Evolutionary conservation across 2,329 filamentous ascomycete genomes (phyloP).

Genomic region (Penicillium sp.): DNA sequence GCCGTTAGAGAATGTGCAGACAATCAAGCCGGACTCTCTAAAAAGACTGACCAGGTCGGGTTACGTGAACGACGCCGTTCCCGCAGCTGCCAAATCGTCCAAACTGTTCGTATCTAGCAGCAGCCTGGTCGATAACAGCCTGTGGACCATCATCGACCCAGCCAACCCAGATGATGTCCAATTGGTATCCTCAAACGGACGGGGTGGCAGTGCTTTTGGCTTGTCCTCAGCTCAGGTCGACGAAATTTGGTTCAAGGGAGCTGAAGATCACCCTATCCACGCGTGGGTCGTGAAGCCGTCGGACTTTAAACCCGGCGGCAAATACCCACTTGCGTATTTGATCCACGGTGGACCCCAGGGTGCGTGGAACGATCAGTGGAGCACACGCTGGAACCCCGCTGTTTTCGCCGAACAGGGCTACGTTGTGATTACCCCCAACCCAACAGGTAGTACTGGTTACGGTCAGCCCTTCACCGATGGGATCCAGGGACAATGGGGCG

Average conservation of each 20-base stretch:
- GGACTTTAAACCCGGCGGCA: slow-evolving; percentile 45
- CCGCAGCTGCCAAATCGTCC: slow-evolving; percentile 33
- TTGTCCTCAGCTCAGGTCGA: slow-evolving; percentile 43
- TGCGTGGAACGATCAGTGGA: slow-evolving; percentile 56
- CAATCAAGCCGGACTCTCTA: slow-evolving; percentile 31
- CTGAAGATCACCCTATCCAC: slow-evolving; percentile 44
- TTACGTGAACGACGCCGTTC: slow-evolving; percentile 41
- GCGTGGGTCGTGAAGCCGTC: slow-evolving; percentile 50
- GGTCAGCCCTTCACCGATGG: slow-evolving; percentile 55
- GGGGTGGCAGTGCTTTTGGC: slow-evolving; percentile 40
- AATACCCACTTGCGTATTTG: slow-evolving; percentile 55
- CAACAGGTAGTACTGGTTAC: slow-evolving; percentile 58
- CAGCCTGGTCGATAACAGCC: slow-evolving; percentile 46
- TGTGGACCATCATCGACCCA: slow-evolving; percentile 44
- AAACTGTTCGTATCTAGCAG: slow-evolving; percentile 45
- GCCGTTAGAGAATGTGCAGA: slow-evolving; percentile 29
- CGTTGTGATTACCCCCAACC: slow-evolving; percentile 58
- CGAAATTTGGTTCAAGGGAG: slow-evolving; percentile 49
- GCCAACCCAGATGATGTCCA: slow-evolving; percentile 27
- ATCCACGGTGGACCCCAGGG: slow-evolving; percentile 54
- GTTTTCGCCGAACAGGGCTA: slow-evolving; percentile 62
- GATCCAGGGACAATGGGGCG: slow-evolving; percentile 54
- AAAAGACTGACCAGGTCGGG: slow-evolving; percentile 42
- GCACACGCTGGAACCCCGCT: slow-evolving; percentile 54
- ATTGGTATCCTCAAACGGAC: slow-evolving; percentile 40